Percentiles rank a stretch among this genome's conserved stretches.
Conservation (phyloP, 441 rosid species). For the Monsonia emarginata region DNA sequence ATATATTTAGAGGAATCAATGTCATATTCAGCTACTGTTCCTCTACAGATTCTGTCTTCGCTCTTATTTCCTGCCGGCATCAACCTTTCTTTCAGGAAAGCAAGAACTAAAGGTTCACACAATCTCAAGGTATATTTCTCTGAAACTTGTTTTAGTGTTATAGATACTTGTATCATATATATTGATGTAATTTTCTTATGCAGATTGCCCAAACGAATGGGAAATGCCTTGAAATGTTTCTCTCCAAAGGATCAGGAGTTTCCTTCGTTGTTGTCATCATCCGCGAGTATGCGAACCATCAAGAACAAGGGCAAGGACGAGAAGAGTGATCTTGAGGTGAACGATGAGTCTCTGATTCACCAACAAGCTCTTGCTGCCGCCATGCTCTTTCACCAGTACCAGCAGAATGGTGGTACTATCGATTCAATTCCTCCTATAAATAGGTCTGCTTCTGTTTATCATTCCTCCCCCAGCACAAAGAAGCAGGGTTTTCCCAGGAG, state of each 20-base stretch:
- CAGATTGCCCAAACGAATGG: constrained; percentile 15
- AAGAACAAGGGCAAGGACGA: constrained; percentile 3
- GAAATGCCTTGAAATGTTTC: constrained; percentile 22
- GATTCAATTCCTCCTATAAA: neutral
- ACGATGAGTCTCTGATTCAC: constrained; percentile 13
- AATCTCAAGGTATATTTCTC: too few relatives aligned
- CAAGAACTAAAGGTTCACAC: too few relatives aligned
- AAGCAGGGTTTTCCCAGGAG: constrained; percentile 26
- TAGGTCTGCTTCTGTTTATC: constrained; percentile 24
- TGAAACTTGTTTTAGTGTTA: too few relatives aligned
- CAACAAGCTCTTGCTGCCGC: constrained; percentile 33
- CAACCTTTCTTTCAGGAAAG: too few relatives aligned
- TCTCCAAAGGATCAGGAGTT: neutral
- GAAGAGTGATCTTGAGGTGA: neutral
- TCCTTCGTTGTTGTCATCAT: constrained; percentile 11
- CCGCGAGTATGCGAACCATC: neutral
- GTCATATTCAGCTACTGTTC: too few relatives aligned
- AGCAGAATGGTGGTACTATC: constrained; percentile 4
- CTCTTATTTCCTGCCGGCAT: too few relatives aligned
- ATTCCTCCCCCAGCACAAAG: constrained; percentile 11
- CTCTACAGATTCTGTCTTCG: too few relatives aligned
- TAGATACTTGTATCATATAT: too few relatives aligned
- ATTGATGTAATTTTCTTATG: too few relatives aligned
- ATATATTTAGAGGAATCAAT: too few relatives aligned
- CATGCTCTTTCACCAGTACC: constrained; percentile 23